phyloP scores from a whole-genome alignment of 176 grass and related monocot species.

The Cenchrus fungigraminus region DNA sequence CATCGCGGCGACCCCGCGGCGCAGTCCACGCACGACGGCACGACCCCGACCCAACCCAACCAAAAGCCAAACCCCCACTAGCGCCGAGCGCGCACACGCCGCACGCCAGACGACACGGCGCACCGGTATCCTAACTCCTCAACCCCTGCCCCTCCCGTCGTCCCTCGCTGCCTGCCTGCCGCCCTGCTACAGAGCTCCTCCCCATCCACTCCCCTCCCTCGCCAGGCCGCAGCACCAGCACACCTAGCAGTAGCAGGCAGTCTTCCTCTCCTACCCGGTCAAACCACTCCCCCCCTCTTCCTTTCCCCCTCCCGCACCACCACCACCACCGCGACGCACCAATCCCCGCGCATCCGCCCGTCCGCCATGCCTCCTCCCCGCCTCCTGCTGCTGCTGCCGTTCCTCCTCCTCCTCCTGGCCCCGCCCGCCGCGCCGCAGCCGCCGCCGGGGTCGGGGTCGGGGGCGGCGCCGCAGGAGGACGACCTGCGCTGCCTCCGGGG shows the following conservation, averaged over 20 bases:
- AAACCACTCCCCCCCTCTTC: slow-evolving; percentile 18
- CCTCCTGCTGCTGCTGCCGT: background rate
- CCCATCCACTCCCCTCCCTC: slow-evolving; percentile 12
- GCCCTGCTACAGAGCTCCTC: background rate
- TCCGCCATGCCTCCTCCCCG: slow-evolving; percentile 39
- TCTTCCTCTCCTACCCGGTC: slow-evolving; percentile 41
- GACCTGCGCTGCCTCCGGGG: slow-evolving; percentile 66
- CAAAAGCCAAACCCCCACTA: slow-evolving; percentile 43
- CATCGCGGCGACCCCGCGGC: slow-evolving; percentile 14
- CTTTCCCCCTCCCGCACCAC: background rate
- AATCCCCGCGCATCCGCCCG: slow-evolving; percentile 8
- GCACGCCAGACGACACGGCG: slow-evolving; percentile 1
- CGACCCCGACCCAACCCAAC: background rate
- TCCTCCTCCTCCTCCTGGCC: slow-evolving; percentile 21
- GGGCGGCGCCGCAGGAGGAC: slow-evolving; percentile 54
- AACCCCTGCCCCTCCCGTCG: too few relatives aligned
- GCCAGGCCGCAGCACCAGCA: background rate
- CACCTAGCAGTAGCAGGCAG: background rate
- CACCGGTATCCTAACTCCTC: background rate
- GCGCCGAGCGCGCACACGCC: slow-evolving; percentile 11
- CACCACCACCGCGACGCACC: background rate
- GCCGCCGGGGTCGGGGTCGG: background rate
- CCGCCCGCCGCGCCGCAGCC: slow-evolving; percentile 32
- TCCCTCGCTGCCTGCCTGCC: background rate
- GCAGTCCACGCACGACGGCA: slow-evolving; percentile 6